phyloP scores from a whole-genome alignment of 2,329 filamentous ascomycete genomes.

The Aspergillus hortae region DNA sequence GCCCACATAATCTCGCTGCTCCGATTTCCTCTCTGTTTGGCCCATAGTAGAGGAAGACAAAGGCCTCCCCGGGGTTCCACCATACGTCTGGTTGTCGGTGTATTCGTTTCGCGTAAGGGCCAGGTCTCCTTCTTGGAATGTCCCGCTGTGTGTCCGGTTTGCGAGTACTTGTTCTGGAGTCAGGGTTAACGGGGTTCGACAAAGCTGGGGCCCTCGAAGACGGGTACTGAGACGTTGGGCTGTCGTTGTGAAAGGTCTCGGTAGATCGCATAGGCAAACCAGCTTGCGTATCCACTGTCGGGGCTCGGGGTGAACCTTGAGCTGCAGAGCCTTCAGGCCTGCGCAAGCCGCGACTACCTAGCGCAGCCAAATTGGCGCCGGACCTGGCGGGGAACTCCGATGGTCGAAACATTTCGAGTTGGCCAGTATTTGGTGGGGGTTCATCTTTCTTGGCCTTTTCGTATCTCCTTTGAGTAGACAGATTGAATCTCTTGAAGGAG shows the following conservation, averaged over 20 bases:
- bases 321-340: background rate
- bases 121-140: slow-evolving; percentile 11
- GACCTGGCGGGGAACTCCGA: slow-evolving; percentile 26
- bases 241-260: too few species aligned
- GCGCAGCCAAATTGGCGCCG: background rate
- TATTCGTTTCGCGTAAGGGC: background rate
- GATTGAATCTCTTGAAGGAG: slow-evolving; percentile 14
- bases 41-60: slow-evolving; percentile 29
- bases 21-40: slow-evolving; percentile 26
- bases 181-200: too few species aligned
- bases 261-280: too few species aligned
- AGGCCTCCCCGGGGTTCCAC: slow-evolving; percentile 26
- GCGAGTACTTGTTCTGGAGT: too few species aligned
- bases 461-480: slow-evolving; percentile 26
- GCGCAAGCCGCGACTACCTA: background rate
- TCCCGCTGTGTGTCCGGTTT: background rate
- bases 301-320: too few species aligned
- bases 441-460: slow-evolving; percentile 32
- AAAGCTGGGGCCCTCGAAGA: too few species aligned
- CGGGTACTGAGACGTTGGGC: background rate
- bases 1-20: slow-evolving; percentile 26
- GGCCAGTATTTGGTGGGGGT: slow-evolving; percentile 31
- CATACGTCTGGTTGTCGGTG: slow-evolving; percentile 17
- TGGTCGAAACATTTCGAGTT: slow-evolving; percentile 35
- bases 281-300: too few species aligned